Evolutionary conservation across 768 basidiomycete genomes (phyloP), one percentile per base, ranked within the genome.

Genomic region (Lentinula lateritia): DNA sequence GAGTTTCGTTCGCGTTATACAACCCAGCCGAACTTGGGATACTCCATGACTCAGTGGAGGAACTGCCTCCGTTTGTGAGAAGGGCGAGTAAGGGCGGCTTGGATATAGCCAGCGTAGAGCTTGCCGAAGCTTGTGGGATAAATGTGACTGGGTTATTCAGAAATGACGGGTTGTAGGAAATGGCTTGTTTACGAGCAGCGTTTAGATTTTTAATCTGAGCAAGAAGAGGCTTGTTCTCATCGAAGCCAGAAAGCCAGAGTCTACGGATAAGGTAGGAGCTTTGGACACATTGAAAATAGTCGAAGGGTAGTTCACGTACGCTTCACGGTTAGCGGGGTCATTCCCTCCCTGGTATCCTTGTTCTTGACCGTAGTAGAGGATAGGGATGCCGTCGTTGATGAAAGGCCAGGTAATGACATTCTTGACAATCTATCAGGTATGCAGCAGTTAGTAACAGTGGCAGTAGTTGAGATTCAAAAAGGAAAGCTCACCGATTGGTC

Each of bases 311-410:
- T 23, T 36, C 20, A 60, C 75, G 50, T 63, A 79, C 60, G 88
- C 83, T 66, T 86, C 88, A 50, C 88, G 85, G 68, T 89, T 90
- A 61, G 75, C 73, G 42, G 87, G 88, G 66, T 87, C 85, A 4
- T 65, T 73, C 56, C 73, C 76, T 28, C 88, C 88, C 52, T 71
- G 68, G 65, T 84, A 83, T 10, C 80, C 75, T 71, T 89, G 88
- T 69, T 89, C 89, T 68, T 88, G 87, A 8, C 87, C 87, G 62
- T 87, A 87, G 69, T 90, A 89, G 42, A 87, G 69, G 61, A 89
- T 85, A 2, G 88, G 88, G 63, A 88, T 84, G 20, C 87, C 86
- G 62, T 89, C 88, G 46, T 81, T 78, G 75, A 86, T 80, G 69
- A 88, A 89, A 50, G 76, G 79, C 73, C 84, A 87, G 32, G 79